A percentile compares a stretch with the other conserved stretches of the same genome.
phyloP scores from a whole-genome alignment of 371 early-diverging fungal genomes.

The Mucor lusitanicus region DNA sequence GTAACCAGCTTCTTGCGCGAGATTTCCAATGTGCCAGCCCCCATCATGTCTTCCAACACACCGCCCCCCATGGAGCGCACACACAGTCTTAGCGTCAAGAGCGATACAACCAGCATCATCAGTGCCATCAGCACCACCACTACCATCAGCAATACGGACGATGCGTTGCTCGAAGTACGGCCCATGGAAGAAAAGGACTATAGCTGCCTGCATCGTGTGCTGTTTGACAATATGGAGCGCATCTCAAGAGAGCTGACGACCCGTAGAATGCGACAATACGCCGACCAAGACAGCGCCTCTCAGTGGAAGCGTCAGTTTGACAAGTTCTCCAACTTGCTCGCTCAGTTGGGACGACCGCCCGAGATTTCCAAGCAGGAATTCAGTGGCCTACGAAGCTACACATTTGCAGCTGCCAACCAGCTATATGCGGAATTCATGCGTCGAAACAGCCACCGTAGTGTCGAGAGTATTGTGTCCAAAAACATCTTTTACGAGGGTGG shows the following conservation, averaged over 20 bases:
- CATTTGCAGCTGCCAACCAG: constrained; percentile 58
- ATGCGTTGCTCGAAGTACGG: constrained; percentile 14
- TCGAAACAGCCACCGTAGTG: constrained; percentile 68
- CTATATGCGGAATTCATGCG: constrained; percentile 81
- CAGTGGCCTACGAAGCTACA: constrained; percentile 47
- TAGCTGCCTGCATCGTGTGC: constrained; percentile 64
- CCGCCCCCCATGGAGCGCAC: neutral
- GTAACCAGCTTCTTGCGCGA: constrained; percentile 65
- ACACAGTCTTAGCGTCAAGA: neutral
- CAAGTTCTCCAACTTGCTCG: constrained; percentile 78
- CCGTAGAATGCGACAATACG: constrained; percentile 35
- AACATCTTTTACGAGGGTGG: constrained; percentile 83
- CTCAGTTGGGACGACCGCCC: constrained; percentile 82
- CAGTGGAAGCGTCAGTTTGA: constrained; percentile 62
- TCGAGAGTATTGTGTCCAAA: constrained; percentile 65
- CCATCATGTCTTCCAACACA: neutral
- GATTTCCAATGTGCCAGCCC: constrained; percentile 47
- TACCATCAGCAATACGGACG: constrained; percentile 3
- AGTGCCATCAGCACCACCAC: neutral
- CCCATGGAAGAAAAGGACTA: constrained; percentile 65
- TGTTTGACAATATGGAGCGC: constrained; percentile 73
- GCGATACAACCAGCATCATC: neutral
- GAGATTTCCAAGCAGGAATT: constrained; percentile 47
- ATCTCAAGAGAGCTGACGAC: constrained; percentile 66
- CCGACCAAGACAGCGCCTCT: constrained; percentile 35